phyloP scores from a whole-genome alignment of 2,329 filamentous ascomycete genomes.

The Sclerotinia nivalis region DNA sequence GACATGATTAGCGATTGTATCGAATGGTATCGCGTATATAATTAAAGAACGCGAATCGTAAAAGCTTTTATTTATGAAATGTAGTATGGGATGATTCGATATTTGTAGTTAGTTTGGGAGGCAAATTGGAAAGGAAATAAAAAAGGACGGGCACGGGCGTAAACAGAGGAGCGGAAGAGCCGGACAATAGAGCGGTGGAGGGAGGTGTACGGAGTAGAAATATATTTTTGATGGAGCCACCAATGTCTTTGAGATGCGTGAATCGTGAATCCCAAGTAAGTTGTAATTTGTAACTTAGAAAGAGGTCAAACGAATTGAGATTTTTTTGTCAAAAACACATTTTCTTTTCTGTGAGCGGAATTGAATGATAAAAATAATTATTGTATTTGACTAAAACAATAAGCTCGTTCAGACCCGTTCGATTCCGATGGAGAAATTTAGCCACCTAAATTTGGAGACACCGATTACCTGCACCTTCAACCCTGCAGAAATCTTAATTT shows the following conservation, averaged over 20 bases:
- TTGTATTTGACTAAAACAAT: too few relatives aligned
- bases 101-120: not conserved
- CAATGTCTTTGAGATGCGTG: not conserved
- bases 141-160: not conserved
- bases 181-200: constrained; percentile 10
- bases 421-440: not conserved
- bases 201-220: not conserved
- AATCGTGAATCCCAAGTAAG: too few relatives aligned
- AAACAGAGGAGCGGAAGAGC: constrained; percentile 6
- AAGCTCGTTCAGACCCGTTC: not conserved
- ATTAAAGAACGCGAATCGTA: not conserved
- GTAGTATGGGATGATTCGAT: not conserved
- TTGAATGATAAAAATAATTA: too few relatives aligned
- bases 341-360: too few relatives aligned
- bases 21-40: not conserved
- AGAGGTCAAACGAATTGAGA: too few relatives aligned
- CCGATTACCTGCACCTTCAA: not conserved
- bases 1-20: constrained; percentile 51
- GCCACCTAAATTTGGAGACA: constrained; percentile 5
- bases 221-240: not conserved
- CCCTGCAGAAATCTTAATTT: not conserved
- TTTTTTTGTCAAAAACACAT: too few relatives aligned
- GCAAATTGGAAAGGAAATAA: constrained; percentile 16
- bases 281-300: too few relatives aligned
- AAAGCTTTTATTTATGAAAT: not conserved